phyloP scores from a whole-genome alignment of 2,329 filamentous ascomycete genomes.

The Leptographium lundbergii region DNA sequence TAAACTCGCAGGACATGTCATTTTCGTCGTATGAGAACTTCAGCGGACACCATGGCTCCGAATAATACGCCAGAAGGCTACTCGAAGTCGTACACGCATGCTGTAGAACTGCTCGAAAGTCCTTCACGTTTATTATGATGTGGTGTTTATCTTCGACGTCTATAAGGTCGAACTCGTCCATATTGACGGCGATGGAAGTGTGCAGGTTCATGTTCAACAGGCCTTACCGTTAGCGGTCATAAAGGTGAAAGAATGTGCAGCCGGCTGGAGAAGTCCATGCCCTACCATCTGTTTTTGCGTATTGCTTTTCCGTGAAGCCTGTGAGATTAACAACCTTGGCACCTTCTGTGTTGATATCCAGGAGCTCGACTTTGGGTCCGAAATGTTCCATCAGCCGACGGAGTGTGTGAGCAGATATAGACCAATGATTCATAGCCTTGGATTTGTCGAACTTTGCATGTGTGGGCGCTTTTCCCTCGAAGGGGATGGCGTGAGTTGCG shows the following conservation, averaged over 20 bases:
- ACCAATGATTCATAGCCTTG: slow-evolving; percentile 57
- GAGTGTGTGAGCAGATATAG: slow-evolving; percentile 56
- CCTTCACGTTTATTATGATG: slow-evolving; percentile 70
- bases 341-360: slow-evolving; percentile 64
- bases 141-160: slow-evolving; percentile 63
- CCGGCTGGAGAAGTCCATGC: neutral
- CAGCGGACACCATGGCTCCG: slow-evolving; percentile 56
- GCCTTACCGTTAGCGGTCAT: slow-evolving; percentile 24
- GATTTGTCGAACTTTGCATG: slow-evolving; percentile 62
- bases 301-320: slow-evolving; percentile 65
- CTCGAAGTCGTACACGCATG: slow-evolving; percentile 60
- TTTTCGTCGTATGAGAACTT: slow-evolving; percentile 59
- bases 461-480: slow-evolving; percentile 60
- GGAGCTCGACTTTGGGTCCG: slow-evolving; percentile 65
- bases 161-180: slow-evolving; percentile 65
- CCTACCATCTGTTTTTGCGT: slow-evolving; percentile 51
- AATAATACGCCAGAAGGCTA: slow-evolving; percentile 57
- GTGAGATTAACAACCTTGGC: slow-evolving; percentile 64
- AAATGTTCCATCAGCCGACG: slow-evolving; percentile 72
- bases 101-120: slow-evolving; percentile 66
- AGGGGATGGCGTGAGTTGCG: slow-evolving; percentile 64
- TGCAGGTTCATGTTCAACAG: slow-evolving; percentile 69
- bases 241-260: neutral
- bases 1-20: slow-evolving; percentile 61
- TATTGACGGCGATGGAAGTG: slow-evolving; percentile 66